Evolutionary conservation across 306 rosid genomes (phyloP), one percentile per base, ranked within the genome.

Genomic region (Casuarina glauca): DNA sequence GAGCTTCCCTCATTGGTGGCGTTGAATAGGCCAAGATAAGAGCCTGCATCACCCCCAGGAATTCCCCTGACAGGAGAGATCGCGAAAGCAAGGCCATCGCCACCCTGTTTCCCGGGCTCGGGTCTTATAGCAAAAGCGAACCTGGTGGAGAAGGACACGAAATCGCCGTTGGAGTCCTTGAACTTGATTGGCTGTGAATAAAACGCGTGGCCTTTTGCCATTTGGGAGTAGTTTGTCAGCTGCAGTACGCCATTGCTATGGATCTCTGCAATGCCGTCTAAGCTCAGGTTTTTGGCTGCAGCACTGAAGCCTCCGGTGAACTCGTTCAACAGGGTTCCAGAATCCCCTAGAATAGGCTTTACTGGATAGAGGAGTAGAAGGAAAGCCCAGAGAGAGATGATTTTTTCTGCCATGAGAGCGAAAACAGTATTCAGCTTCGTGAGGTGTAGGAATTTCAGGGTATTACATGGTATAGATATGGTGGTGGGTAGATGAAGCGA

Each of bases 221-320:
- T 76, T 15, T 7, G 58, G 10, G 82, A 62, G 49, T 49, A 73
- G 71, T 79, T 81, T 73, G 90, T 86, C 11, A 86, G 16, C 16
- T 78, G 70, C 32, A 90, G 60, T 62, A 73, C 3, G 43, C 91
- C 91, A 7, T 73, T 79, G 8, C 50, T 50, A 16, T 78, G 38
- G 42, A 89, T 67, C 57, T 46, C 61, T 38, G 93, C 86, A 17
- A 62, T 76, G 1, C 91, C 89, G 53, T 74, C 84, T 70, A 90
- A 75, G 76, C 39, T 80, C 74, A 87, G 35, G 86, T 86, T 85
- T 70, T 50, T 69, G 81, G 52, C 42, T 5, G 42, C 70, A n/a
- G 19, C 84, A 7, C n/a, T 9, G 58, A 74, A 79, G 39, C 64
- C 64, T 3, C 32, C 50, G 15, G 3, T 2, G 49, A 67, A 67